These are phyloP conservation scores for Cudoniella acicularis DNA, from an alignment of 495 filamentous ascomycete genomes.

Conservation along the genomic window DNA sequence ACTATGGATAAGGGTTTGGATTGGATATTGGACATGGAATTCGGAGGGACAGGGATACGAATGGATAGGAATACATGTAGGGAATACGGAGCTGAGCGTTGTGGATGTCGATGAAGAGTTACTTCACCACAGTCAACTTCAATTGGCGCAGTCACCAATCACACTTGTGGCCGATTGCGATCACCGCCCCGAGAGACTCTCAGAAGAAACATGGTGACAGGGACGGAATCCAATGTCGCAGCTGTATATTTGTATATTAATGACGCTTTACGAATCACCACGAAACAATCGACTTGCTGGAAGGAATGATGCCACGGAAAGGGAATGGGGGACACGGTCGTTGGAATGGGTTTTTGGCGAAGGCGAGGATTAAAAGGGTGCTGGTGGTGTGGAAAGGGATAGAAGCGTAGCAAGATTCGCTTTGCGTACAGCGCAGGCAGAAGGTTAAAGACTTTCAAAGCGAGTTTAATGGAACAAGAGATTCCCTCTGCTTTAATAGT, in stretches of 20 bases:
- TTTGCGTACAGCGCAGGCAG: neutral
- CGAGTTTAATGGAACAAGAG: neutral
- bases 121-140: no score
- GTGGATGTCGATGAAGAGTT: no score
- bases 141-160: no score
- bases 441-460: neutral
- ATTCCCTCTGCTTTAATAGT: neutral
- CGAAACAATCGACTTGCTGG: neutral
- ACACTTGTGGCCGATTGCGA: no score
- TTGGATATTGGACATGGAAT: no score
- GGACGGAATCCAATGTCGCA: neutral
- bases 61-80: no score
- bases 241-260: slow-evolving; percentile 3
- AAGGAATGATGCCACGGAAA: neutral
- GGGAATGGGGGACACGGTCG: neutral
- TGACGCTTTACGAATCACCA: neutral
- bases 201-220: no score
- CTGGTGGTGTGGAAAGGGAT: neutral
- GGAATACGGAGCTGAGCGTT: no score
- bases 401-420: neutral
- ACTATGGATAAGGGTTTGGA: no score
- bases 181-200: no score
- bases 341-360: neutral
- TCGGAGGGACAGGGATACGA: no score
- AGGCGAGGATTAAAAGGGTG: neutral